Percentiles rank a stretch among this genome's conserved stretches.
phyloP scores from a whole-genome alignment of 768 basidiomycete species.

The Mycena crocata region DNA sequence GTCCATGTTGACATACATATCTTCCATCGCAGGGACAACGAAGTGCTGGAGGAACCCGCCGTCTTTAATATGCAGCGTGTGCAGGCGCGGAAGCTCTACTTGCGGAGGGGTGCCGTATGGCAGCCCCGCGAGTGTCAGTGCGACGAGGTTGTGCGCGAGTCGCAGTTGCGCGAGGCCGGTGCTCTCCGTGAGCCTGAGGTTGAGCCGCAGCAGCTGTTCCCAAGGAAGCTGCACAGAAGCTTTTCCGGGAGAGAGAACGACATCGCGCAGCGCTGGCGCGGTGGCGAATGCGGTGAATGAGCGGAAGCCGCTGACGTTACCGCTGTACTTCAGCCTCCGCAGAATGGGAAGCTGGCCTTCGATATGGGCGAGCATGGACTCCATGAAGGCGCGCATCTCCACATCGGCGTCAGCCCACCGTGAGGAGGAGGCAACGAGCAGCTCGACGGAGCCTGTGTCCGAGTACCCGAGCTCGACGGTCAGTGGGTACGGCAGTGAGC shows the following conservation, averaged over 20 bases:
- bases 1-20: slow-evolving; percentile 18
- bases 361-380: not conserved
- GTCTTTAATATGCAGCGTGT: slow-evolving; percentile 13
- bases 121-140: slow-evolving; percentile 5
- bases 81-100: slow-evolving; percentile 14
- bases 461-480: slow-evolving; percentile 20
- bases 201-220: slow-evolving; percentile 16
- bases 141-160: slow-evolving; percentile 4
- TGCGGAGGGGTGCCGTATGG: not conserved
- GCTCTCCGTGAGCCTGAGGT: slow-evolving; percentile 1
- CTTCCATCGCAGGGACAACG: slow-evolving; percentile 12
- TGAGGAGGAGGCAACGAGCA: not conserved
- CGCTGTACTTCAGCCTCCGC: slow-evolving; percentile 10
- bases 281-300: slow-evolving; percentile 2
- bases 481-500: slow-evolving; percentile 7
- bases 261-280: slow-evolving; percentile 15
- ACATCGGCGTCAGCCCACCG: slow-evolving; percentile 13
- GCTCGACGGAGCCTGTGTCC: not conserved
- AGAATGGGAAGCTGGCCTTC: not conserved
- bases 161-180: not conserved
- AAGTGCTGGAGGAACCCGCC: slow-evolving; percentile 1
- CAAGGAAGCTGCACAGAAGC: slow-evolving; percentile 7
- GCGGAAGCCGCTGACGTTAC: slow-evolving; percentile 9
- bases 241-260: slow-evolving; percentile 2
- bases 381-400: slow-evolving; percentile 17